These are phyloP conservation scores for Phytopythium ostracodes DNA, from an alignment of 352 stramenopile species.

Conservation along the genomic window DNA sequence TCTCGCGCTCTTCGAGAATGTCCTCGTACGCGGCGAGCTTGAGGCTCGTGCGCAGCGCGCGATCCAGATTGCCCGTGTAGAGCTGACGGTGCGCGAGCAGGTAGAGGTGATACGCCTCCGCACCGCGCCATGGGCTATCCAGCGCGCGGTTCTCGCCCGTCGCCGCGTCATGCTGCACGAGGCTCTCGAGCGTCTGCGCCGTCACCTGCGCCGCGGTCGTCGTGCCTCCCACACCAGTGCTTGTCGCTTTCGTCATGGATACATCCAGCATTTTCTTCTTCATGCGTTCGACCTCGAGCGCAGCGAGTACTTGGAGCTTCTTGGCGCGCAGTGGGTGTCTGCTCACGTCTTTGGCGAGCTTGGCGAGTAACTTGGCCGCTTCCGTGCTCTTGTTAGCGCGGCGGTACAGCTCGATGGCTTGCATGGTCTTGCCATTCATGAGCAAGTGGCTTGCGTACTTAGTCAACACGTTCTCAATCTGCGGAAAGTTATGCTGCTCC, in stretches of 20 bases:
- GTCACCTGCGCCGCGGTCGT: slow-evolving; percentile 77
- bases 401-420: slow-evolving; percentile 91
- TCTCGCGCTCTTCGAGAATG: slow-evolving; percentile 86
- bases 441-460: slow-evolving; percentile 89
- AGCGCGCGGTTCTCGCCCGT: slow-evolving; percentile 80
- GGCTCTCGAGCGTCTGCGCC: slow-evolving; percentile 88
- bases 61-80: slow-evolving; percentile 80
- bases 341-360: slow-evolving; percentile 78
- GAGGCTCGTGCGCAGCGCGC: slow-evolving; percentile 81
- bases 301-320: slow-evolving; percentile 93
- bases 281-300: slow-evolving; percentile 92
- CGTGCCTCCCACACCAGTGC: background rate
- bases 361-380: slow-evolving; percentile 87
- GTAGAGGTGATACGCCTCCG: slow-evolving; percentile 93
- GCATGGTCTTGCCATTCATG: slow-evolving; percentile 80
- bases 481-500: slow-evolving; percentile 90
- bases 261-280: slow-evolving; percentile 88
- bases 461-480: slow-evolving; percentile 92
- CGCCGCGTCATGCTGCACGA: slow-evolving; percentile 86
- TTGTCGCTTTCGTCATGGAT: slow-evolving; percentile 54
- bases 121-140: slow-evolving; percentile 92
- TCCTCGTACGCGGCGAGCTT: slow-evolving; percentile 91
- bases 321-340: slow-evolving; percentile 88
- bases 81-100: slow-evolving; percentile 91
- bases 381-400: slow-evolving; percentile 91